These are phyloP conservation scores for Aspergillus hiratsukae DNA, from an alignment of 2,329 filamentous ascomycete species.

Conservation along the genomic window DNA sequence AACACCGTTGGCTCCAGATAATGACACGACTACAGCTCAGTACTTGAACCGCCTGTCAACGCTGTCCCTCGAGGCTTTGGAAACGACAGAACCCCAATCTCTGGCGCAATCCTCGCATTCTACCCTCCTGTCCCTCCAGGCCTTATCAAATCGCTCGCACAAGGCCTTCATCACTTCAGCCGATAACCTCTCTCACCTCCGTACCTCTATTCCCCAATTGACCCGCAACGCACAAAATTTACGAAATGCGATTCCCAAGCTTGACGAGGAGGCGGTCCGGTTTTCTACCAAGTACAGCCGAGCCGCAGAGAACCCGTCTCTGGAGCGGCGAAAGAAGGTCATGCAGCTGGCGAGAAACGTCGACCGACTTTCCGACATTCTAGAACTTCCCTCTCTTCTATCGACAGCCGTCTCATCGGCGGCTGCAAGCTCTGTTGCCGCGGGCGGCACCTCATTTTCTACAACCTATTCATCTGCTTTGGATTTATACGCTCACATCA, in stretches of 20 bases:
- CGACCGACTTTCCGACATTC: conserved; percentile 81
- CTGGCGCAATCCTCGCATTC: conserved; percentile 79
- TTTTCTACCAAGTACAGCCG: conserved; percentile 84
- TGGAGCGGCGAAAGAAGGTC: conserved; percentile 71
- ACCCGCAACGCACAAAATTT: conserved; percentile 63
- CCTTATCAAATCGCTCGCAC: conserved; percentile 83
- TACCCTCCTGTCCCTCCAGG: conserved; percentile 75
- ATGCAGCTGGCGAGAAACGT: conserved; percentile 80
- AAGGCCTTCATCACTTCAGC: conserved; percentile 78
- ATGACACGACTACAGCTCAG: conserved; percentile 37
- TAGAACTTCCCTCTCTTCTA: conserved; percentile 82
- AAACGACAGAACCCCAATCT: conserved; percentile 69
- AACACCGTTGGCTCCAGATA: conserved; percentile 5
- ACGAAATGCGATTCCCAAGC: conserved; percentile 65
- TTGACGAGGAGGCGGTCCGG: conserved; percentile 71
- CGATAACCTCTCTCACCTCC: conserved; percentile 69
- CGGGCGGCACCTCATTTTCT: conserved; percentile 41
- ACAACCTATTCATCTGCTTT: conserved; percentile 84
- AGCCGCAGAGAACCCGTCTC: conserved; percentile 61
- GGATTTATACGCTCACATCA: conserved; percentile 90
- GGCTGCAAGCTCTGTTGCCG: conserved; percentile 35
- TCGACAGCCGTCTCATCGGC: conserved; percentile 61
- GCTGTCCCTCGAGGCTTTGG: conserved; percentile 68
- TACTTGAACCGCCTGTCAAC: conserved; percentile 78
- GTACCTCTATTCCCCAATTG: conserved; percentile 66